A percentile compares a stretch with the other conserved stretches of the same genome.
Conservation (phyloP, 129 eudicot genomes). For the Rutidosis leptorrhynchoides region DNA sequence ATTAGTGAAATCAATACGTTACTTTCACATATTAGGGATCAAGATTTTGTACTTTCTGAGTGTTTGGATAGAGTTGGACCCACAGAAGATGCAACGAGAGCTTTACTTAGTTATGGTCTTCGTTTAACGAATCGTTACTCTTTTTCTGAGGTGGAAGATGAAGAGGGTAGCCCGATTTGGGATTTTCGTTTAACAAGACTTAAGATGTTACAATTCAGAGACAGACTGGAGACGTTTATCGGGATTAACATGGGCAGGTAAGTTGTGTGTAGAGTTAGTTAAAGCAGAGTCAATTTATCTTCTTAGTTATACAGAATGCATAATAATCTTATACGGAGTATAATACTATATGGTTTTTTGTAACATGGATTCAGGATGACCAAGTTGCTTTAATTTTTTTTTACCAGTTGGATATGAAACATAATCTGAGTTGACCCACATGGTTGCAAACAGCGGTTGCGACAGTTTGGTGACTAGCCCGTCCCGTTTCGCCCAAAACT, state of each 20-base stretch:
- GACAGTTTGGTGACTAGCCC: too few relatives aligned
- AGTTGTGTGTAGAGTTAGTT: conserved; percentile 12
- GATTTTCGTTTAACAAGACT: conserved; percentile 81
- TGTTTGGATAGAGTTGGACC: conserved; percentile 80
- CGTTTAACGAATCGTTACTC: conserved; percentile 58
- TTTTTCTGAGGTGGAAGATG: conserved; percentile 49
- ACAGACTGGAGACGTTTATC: conserved; percentile 87
- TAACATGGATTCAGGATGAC: background rate
- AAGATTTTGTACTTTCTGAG: conserved; percentile 71
- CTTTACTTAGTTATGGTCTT: conserved; percentile 69
- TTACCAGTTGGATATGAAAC: too few relatives aligned
- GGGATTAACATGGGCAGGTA: conserved; percentile 99
- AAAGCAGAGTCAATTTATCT: background rate
- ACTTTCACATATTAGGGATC: conserved; percentile 67
- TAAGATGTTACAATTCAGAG: conserved; percentile 71
- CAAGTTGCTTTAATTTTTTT: background rate
- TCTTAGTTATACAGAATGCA: conserved; percentile 9
- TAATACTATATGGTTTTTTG: conserved; percentile 20
- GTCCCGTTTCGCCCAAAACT: too few relatives aligned
- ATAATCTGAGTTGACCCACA: too few relatives aligned
- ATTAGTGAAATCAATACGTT: conserved; percentile 52
- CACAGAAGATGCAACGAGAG: conserved; percentile 74
- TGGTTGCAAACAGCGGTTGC: too few relatives aligned
- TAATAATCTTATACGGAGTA: conserved; percentile 12
- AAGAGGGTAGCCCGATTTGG: conserved; percentile 45